Base-by-base conservation (phyloP, 164 flowering plant species). In the Umbellularia californica region DNA sequence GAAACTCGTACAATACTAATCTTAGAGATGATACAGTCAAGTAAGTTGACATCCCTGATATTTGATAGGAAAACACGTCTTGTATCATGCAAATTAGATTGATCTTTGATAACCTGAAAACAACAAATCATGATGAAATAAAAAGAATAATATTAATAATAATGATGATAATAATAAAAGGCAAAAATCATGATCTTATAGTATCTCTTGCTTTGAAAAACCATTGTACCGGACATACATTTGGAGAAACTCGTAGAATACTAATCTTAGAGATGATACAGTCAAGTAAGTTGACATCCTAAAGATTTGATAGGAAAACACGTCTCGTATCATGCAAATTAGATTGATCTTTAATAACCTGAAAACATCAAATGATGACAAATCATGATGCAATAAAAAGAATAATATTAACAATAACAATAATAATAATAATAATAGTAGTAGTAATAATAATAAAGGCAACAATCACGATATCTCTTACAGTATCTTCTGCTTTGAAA, bases 401-500 rank as follows among this genome's bases (percentile, higher is more conserved):
- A 3, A 70, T 33, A 66, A 3, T 28, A 28, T 28, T 28, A 30
- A 30, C 5, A 30, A 30, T 30, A 30, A 30, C 5, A 30, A 30
- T 30, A 30, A 27, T 2, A 27, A 27, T 27, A 27, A 27, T 27
- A 27, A 27, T 27, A 27, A 27, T 27, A 2, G 2, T 25, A 25
- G 1, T 1, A 25, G 2, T 60, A 27, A 27, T 19, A 12, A 15
- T 28, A 0, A 28, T 23, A 66, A 7, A 68, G 35, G 6, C 13
- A 14, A 5, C 2, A 6, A 2, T n/a, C 1, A 5, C 47, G 23
- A 41, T 7, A 22, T 22, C 55, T 50, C 82, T 85, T 82, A 94
- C 98, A 23, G 98, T 94, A 68, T 94, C 98, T 10, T 33, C 70
- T 1, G 93, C 83, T 81, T 87, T 84, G 41, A 85, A 94, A 70